Base-by-base conservation (phyloP, 2,329 filamentous ascomycete genomes). In the Diaporthe caulivora region DNA sequence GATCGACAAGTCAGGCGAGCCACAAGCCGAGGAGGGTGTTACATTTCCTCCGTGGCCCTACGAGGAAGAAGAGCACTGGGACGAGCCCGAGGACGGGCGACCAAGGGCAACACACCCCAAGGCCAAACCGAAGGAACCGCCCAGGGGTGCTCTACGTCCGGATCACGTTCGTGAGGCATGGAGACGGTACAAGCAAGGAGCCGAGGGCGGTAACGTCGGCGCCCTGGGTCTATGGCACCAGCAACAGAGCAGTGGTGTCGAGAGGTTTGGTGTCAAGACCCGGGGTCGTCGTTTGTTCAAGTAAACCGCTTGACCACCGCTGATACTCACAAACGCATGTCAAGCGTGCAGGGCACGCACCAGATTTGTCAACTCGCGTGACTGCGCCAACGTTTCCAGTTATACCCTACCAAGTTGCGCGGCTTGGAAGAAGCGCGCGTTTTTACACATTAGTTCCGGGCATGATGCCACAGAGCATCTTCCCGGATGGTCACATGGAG, bases 131-230 rank as follows among this genome's bases (percentile, higher is more conserved):
- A 80, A 81, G 51, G 80, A 84, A 58, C 80, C 80, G 5, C 81
- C 83, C 53, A 85, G 87, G 49, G 89, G 87, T 0, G 93, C 93
- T 1, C 80, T 96, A 60, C 88, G 92, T 34, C 92, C 94, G 0
- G 93, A 95, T 75, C 93, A 95, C 81, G 81, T 96, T 58, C 86
- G 93, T 26, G 93, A 95, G 81, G 93, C 94, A 7, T 86, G 93
- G 80, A 86, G 93, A 72, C 86, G 93, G 64, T 93, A 94, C 81
- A 92, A 90, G 80, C 81, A 87, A 57, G 85, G 89, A 31, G 85
- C 89, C 5, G 92, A 92, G 78, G 91, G 92, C 44, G 90, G 91
- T 0, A 90, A 89, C 3, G 87, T 91, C 5, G 91, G 91, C 4
- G 87, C 89, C 77, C 84, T 91, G 76, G 85, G 88, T 76, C 80